A percentile compares a stretch with the other conserved stretches of the same genome.
phyloP scores from a whole-genome alignment of 2,329 filamentous ascomycete species.

The Talaromyces islandicus region DNA sequence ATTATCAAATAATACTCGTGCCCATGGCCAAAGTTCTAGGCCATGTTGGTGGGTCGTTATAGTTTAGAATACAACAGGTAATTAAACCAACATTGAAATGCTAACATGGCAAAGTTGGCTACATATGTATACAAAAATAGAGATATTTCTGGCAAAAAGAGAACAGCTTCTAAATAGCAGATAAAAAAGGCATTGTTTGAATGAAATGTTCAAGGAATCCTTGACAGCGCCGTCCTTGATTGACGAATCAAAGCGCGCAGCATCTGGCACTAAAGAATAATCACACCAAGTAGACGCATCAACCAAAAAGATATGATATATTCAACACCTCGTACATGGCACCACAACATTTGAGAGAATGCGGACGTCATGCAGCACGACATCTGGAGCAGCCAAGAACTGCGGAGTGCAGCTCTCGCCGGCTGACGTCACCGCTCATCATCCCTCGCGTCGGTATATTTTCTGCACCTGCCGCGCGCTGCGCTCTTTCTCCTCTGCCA shows the following conservation, averaged over 20 bases:
- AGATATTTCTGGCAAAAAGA: not conserved
- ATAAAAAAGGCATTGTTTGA: not conserved
- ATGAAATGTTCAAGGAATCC: not conserved
- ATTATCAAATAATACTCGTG: not conserved
- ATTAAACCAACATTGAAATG: too few relatives aligned
- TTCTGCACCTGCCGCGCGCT: conserved; percentile 1
- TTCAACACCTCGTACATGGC: not conserved
- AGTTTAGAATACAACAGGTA: not conserved
- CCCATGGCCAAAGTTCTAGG: not conserved
- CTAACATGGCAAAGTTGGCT: too few relatives aligned
- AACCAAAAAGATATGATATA: not conserved
- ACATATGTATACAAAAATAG: too few relatives aligned
- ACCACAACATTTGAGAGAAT: not conserved
- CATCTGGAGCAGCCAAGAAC: not conserved
- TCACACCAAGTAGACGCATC: not conserved
- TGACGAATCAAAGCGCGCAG: too few relatives aligned
- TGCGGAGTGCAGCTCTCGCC: not conserved
- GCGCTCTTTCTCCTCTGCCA: not conserved
- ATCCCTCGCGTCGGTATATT: conserved; percentile 5
- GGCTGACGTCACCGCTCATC: conserved; percentile 8
- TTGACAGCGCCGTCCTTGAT: too few relatives aligned
- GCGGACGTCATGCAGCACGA: not conserved
- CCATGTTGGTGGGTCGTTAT: not conserved
- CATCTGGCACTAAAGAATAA: not conserved
- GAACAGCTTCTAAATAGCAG: not conserved